A percentile compares a stretch with the other conserved stretches of the same genome.
phyloP scores from a whole-genome alignment of 2,329 filamentous ascomycete species.

The Calonectria multiphialidica region DNA sequence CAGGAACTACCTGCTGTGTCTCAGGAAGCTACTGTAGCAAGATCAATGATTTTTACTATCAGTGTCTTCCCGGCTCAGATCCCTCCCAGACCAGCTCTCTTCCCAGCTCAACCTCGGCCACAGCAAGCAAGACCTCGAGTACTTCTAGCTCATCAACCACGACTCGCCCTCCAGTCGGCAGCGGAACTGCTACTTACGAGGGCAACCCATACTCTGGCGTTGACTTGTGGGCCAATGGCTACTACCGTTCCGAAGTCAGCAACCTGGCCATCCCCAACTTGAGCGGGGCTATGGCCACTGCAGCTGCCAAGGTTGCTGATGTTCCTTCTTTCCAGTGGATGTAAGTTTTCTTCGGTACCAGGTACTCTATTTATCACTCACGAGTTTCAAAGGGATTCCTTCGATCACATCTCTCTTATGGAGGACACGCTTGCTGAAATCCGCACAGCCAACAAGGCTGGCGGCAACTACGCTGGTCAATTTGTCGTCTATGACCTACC shows the following conservation, averaged over 20 bases:
- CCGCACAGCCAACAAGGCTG: slow-evolving; percentile 50
- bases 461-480: slow-evolving; percentile 57
- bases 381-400: slow-evolving; percentile 56
- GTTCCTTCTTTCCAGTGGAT: slow-evolving; percentile 67
- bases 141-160: slow-evolving; percentile 27
- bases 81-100: slow-evolving; percentile 31
- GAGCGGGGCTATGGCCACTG: slow-evolving; percentile 65
- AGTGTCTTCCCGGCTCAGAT: slow-evolving; percentile 34
- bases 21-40: slow-evolving; percentile 38
- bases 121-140: slow-evolving; percentile 19
- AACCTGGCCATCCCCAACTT: slow-evolving; percentile 72
- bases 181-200: slow-evolving; percentile 55
- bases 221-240: slow-evolving; percentile 64
- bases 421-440: slow-evolving; percentile 59
- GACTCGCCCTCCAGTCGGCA: slow-evolving; percentile 43
- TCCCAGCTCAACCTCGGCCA: slow-evolving; percentile 23
- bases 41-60: slow-evolving; percentile 41
- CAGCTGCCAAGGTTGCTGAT: slow-evolving; percentile 63
- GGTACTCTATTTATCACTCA: slow-evolving; percentile 9
- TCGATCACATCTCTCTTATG: slow-evolving; percentile 61
- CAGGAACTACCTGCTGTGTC: slow-evolving; percentile 58
- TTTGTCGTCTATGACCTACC: slow-evolving; percentile 71
- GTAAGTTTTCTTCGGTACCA: slow-evolving; percentile 46
- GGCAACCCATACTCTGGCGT: slow-evolving; percentile 69
- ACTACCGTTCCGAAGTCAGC: slow-evolving; percentile 67